Percentiles rank a stretch among this genome's conserved stretches.
These are phyloP conservation scores for Phytophthora uliginosa DNA, from an alignment of 352 stramenopile species.

Conservation along the genomic window DNA sequence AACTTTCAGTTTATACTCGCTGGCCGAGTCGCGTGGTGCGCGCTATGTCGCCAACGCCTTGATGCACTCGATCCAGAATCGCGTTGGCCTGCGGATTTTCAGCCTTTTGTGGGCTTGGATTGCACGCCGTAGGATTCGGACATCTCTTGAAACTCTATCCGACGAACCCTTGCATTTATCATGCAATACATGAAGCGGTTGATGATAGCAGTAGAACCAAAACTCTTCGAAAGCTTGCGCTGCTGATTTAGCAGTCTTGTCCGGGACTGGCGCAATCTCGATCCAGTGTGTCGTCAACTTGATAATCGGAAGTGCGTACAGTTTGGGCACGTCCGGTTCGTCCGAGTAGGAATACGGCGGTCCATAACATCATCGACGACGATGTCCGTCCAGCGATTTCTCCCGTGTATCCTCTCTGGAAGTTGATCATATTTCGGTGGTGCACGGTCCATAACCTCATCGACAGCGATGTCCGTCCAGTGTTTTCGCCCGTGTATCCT, in stretches of 20 bases:
- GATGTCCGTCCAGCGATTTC: conserved; percentile 6
- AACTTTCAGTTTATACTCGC: neutral
- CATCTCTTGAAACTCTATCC: conserved; percentile 10
- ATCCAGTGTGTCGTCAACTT: conserved; percentile 4
- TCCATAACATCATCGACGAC: neutral
- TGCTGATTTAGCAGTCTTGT: conserved; percentile 1
- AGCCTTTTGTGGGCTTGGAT: neutral
- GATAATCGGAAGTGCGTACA: conserved; percentile 8
- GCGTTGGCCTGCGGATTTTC: conserved; percentile 5
- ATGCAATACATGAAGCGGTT: neutral
- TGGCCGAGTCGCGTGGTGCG: neutral
- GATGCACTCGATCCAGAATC: neutral
- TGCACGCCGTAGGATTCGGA: neutral
- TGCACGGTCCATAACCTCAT: too few relatives aligned
- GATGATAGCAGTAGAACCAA: conserved; percentile 5
- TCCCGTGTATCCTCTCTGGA: too few relatives aligned
- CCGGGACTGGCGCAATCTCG: neutral
- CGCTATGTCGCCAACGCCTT: conserved; percentile 1
- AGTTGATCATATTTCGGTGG: too few relatives aligned
- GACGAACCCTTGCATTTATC: conserved; percentile 2
- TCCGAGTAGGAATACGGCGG: conserved; percentile 3
- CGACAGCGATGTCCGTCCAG: too few relatives aligned
- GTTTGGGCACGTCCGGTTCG: neutral
- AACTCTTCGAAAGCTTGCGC: conserved; percentile 14
- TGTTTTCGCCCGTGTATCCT: too few relatives aligned